phyloP scores from a whole-genome alignment of 345 rosid species.

The Syzygium aqueum region DNA sequence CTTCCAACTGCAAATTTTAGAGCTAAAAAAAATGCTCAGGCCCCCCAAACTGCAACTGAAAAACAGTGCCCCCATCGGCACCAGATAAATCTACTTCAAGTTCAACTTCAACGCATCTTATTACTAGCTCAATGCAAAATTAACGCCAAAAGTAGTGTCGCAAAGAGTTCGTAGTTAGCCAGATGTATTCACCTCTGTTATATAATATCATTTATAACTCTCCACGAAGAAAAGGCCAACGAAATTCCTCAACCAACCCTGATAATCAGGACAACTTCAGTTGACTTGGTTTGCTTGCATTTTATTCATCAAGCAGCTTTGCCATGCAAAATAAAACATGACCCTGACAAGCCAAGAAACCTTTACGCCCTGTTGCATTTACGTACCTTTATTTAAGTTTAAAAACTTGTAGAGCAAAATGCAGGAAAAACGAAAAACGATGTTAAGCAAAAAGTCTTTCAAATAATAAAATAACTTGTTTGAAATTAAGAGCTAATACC shows the following conservation, averaged over 20 bases:
- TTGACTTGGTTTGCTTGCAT: background rate
- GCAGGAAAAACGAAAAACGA: background rate
- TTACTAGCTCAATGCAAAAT: background rate
- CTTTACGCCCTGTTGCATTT: background rate
- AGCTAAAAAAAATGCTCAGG: background rate
- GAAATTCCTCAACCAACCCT: background rate
- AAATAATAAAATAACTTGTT: conserved; percentile 20
- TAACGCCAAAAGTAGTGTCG: background rate
- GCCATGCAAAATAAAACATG: background rate
- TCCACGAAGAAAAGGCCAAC: background rate
- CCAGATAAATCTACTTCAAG: background rate
- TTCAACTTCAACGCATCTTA: background rate
- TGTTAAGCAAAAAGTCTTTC: conserved; percentile 15
- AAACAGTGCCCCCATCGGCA: background rate
- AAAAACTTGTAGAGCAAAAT: background rate
- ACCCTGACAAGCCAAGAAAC: background rate
- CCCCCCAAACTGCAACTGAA: background rate
- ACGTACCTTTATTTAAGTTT: background rate
- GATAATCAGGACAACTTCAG: background rate
- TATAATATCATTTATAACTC: background rate
- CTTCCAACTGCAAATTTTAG: background rate
- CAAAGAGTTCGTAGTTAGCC: background rate
- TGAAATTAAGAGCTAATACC: conserved; percentile 91
- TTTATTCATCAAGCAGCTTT: background rate
- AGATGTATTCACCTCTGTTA: background rate